These are phyloP conservation scores for Kodamaea neixiangensis DNA, from an alignment of 805 yeast genomes.

Conservation along the genomic window DNA sequence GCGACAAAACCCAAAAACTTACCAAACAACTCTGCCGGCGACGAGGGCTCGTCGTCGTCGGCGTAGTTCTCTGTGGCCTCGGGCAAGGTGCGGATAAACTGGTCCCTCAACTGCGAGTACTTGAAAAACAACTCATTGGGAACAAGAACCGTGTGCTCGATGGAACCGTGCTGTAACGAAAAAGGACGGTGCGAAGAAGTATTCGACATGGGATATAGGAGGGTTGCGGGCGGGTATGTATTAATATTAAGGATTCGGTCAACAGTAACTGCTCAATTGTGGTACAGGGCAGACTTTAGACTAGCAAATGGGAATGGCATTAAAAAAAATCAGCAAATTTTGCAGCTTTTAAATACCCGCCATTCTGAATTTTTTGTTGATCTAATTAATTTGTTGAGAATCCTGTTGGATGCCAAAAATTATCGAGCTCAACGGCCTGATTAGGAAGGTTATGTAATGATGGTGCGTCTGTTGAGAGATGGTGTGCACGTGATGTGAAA, in stretches of 20 bases:
- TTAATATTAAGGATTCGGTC: background rate
- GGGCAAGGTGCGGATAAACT: constrained; percentile 76
- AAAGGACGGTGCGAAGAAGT: constrained; percentile 62
- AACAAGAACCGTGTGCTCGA: constrained; percentile 85
- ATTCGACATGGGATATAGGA: constrained; percentile 9
- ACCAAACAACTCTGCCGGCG: constrained; percentile 82
- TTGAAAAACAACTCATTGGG: constrained; percentile 79
- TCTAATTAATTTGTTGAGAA: background rate
- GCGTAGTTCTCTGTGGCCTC: constrained; percentile 81
- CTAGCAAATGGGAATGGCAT: background rate
- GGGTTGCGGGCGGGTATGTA: constrained; percentile 3
- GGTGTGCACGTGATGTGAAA: background rate
- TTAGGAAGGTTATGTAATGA: background rate
- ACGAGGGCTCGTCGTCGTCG: constrained; percentile 83
- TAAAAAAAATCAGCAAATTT: background rate
- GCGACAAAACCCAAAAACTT: constrained; percentile 78
- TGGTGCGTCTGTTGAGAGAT: background rate
- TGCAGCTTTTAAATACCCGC: background rate
- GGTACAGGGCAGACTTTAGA: background rate
- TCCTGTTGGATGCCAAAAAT: background rate
- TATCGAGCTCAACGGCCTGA: background rate
- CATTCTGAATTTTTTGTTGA: background rate
- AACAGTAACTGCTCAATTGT: background rate
- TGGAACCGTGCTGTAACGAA: constrained; percentile 77
- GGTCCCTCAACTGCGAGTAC: constrained; percentile 86